phyloP scores from a whole-genome alignment of 2,329 filamentous ascomycete species.

The Fusarium mangiferae region DNA sequence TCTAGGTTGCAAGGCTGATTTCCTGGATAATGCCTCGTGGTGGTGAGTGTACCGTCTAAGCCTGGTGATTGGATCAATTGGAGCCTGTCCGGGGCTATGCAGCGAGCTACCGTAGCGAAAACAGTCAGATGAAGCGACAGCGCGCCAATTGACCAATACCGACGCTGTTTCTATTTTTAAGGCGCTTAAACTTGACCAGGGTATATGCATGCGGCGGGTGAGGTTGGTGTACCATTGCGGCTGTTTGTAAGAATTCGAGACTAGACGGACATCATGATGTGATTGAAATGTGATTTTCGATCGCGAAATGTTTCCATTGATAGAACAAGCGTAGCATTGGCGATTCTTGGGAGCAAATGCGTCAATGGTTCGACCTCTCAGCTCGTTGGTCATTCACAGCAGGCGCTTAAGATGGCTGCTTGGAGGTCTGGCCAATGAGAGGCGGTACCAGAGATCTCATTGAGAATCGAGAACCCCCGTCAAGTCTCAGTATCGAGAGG shows the following conservation, averaged over 20 bases:
- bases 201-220: slow-evolving; percentile 14
- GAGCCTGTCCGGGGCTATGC: slow-evolving; percentile 33
- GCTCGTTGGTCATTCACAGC: background rate
- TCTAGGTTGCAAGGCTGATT: slow-evolving; percentile 40
- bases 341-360: background rate
- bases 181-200: slow-evolving; percentile 37
- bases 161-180: slow-evolving; percentile 39
- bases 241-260: slow-evolving; percentile 19
- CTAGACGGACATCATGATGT: slow-evolving; percentile 5
- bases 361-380: background rate
- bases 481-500: slow-evolving; percentile 4
- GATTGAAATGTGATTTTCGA: slow-evolving; percentile 7
- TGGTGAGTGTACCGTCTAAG: slow-evolving; percentile 16
- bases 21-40: slow-evolving; percentile 29
- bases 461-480: slow-evolving; percentile 33
- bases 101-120: slow-evolving; percentile 21
- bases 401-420: background rate
- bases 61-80: slow-evolving; percentile 24
- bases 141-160: slow-evolving; percentile 40
- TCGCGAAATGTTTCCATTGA: background rate
- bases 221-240: slow-evolving; percentile 20
- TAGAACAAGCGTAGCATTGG: background rate
- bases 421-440: slow-evolving; percentile 28
- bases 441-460: slow-evolving; percentile 40
- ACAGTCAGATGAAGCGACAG: slow-evolving; percentile 32